Percentiles rank a stretch among this genome's conserved stretches.
Evolutionary conservation across 768 basidiomycete genomes (phyloP).

Genomic region (Leccinellum luteum): DNA sequence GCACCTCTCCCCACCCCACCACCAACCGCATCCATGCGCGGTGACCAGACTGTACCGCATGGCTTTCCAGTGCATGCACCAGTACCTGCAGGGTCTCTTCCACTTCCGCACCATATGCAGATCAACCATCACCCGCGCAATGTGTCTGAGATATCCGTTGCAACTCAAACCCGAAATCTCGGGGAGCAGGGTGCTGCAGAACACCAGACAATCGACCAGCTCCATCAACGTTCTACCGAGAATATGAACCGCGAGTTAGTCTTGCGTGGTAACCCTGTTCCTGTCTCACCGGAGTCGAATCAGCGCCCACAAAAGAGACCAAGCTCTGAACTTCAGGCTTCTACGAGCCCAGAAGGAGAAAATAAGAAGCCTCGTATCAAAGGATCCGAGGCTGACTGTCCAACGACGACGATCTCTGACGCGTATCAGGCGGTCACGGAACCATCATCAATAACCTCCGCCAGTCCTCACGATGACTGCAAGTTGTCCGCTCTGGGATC

Average conservation of each 20-base stretch:
- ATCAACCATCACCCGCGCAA: background rate
- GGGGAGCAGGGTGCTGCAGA: constrained; percentile 1
- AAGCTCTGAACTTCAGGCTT: constrained; percentile 8
- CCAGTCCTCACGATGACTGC: background rate
- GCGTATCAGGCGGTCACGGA: background rate
- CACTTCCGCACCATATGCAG: constrained; percentile 5
- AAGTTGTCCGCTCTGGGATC: background rate
- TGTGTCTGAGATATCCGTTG: constrained; percentile 1
- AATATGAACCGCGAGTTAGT: constrained; percentile 2
- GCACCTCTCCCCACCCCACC: constrained; percentile 23
- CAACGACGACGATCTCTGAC: background rate
- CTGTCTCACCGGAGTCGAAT: background rate
- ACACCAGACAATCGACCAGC: background rate
- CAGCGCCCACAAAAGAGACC: constrained; percentile 18
- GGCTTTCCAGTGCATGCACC: constrained; percentile 13
- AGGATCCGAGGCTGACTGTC: background rate
- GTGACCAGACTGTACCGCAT: constrained; percentile 6
- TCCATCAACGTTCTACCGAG: background rate
- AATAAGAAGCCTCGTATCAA: constrained; percentile 23
- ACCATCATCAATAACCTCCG: background rate
- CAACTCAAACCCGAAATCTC: constrained; percentile 1
- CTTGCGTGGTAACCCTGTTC: background rate
- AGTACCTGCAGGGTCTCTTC: constrained; percentile 6
- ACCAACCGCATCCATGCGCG: constrained; percentile 5
- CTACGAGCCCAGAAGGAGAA: constrained; percentile 7